Evolutionary conservation across 169 alveolate genomes (phyloP).

Genomic region (Plasmodium cynomolgi): DNA sequence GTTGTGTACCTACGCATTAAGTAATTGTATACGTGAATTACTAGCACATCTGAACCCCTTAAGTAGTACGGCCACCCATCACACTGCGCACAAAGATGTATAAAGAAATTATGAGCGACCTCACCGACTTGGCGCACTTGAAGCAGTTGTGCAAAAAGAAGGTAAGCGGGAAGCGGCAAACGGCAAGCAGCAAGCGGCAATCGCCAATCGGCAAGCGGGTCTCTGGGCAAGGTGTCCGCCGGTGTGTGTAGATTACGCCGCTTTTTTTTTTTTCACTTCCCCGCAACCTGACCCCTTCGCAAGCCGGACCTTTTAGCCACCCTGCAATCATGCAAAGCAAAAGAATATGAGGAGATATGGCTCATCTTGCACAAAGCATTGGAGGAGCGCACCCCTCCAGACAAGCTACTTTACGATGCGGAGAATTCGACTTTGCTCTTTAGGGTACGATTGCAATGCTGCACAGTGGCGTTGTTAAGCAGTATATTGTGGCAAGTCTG

Average conservation of each 20-base stretch:
- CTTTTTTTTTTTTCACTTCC: background rate
- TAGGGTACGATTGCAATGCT: background rate
- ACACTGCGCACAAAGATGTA: background rate
- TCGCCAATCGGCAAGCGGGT: no score
- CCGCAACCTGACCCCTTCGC: background rate
- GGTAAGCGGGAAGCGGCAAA: background rate
- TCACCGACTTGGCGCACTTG: background rate
- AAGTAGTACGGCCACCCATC: no score
- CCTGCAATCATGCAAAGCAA: slow-evolving; percentile 20
- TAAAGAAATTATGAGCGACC: background rate
- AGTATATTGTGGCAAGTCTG: background rate
- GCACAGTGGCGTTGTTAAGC: background rate
- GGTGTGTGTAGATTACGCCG: background rate
- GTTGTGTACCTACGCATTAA: background rate
- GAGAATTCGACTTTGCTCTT: slow-evolving; percentile 37
- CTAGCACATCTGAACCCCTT: background rate
- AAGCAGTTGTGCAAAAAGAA: background rate
- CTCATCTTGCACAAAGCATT: background rate
- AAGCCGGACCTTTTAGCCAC: slow-evolving; percentile 8
- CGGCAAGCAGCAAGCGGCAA: no score
- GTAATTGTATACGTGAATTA: no score
- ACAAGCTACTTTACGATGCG: slow-evolving; percentile 27
- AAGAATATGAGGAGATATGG: slow-evolving; percentile 52
- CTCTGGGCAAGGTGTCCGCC: background rate
- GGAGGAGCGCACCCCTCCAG: slow-evolving; percentile 30